A percentile compares a stretch with the other conserved stretches of the same genome.
phyloP scores from a whole-genome alignment of 2,329 filamentous ascomycete genomes.

The Fusarium sp. region DNA sequence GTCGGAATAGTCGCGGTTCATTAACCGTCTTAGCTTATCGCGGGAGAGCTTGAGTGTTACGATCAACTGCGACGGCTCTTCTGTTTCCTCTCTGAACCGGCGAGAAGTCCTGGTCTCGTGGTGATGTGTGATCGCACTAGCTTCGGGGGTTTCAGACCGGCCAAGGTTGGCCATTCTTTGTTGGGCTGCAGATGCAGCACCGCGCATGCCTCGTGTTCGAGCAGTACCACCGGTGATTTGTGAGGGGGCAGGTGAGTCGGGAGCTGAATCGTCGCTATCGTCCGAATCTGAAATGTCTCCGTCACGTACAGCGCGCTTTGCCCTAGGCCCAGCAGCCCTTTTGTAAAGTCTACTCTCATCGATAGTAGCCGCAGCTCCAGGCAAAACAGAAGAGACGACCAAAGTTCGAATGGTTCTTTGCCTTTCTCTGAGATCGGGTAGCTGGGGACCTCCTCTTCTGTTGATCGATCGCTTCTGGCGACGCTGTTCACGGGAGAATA shows the following conservation, averaged over 20 bases:
- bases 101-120: slow-evolving; percentile 79
- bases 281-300: slow-evolving; percentile 89
- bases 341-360: slow-evolving; percentile 93
- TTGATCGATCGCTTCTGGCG: slow-evolving; percentile 97
- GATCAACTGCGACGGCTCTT: slow-evolving; percentile 76
- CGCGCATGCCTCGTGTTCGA: slow-evolving; percentile 88
- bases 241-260: slow-evolving; percentile 85
- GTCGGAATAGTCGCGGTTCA: slow-evolving; percentile 66
- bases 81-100: slow-evolving; percentile 80
- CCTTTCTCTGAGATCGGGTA: slow-evolving; percentile 96
- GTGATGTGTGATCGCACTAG: slow-evolving; percentile 68
- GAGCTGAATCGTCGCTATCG: slow-evolving; percentile 88
- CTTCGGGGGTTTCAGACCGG: slow-evolving; percentile 91
- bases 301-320: slow-evolving; percentile 67
- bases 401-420: slow-evolving; percentile 93
- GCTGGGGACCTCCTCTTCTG: slow-evolving; percentile 87
- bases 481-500: slow-evolving; percentile 92
- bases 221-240: slow-evolving; percentile 80
- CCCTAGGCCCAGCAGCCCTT: slow-evolving; percentile 71
- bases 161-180: slow-evolving; percentile 86
- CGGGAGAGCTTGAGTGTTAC: slow-evolving; percentile 81
- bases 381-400: slow-evolving; percentile 91
- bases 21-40: slow-evolving; percentile 76
- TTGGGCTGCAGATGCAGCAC: slow-evolving; percentile 86
- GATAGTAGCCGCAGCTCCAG: slow-evolving; percentile 81